Conservation (phyloP, 768 basidiomycete genomes). For the Crucibulum laeve region DNA sequence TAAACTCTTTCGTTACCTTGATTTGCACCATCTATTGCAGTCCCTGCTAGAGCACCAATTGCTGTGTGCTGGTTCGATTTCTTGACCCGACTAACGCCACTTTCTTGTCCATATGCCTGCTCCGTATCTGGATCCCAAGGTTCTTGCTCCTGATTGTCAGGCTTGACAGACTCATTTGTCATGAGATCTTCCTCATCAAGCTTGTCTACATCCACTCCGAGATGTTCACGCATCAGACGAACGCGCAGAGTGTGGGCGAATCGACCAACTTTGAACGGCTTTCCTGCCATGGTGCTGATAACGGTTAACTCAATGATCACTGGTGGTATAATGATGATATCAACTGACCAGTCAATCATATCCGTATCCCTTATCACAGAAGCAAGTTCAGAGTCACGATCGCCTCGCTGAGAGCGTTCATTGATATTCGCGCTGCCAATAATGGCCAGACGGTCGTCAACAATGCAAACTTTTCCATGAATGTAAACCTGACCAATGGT, state of each 20-base stretch:
- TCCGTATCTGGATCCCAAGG: constrained; percentile 74
- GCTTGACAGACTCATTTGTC: constrained; percentile 44
- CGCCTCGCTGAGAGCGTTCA: constrained; percentile 91
- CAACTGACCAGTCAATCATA: constrained; percentile 81
- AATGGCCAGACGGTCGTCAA: constrained; percentile 91
- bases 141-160: constrained; percentile 48
- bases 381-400: constrained; percentile 94
- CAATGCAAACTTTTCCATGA: constrained; percentile 84
- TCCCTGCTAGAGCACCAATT: constrained; percentile 25
- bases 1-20: constrained; percentile 40
- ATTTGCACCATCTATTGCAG: constrained; percentile 31
- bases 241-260: constrained; percentile 94
- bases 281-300: constrained; percentile 85
- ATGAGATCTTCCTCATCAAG: constrained; percentile 73
- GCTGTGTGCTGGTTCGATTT: constrained; percentile 29
- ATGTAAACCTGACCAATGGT: constrained; percentile 67
- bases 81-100: constrained; percentile 37
- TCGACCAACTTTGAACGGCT: constrained; percentile 91
- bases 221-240: constrained; percentile 93
- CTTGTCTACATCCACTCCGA: constrained; percentile 91
- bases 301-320: not conserved
- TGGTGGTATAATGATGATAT: not conserved
- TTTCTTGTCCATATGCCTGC: constrained; percentile 45
- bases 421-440: constrained; percentile 98
- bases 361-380: constrained; percentile 94